Evolutionary conservation across 352 stramenopile genomes (phyloP).

Genomic region (Peronospora destructor): DNA sequence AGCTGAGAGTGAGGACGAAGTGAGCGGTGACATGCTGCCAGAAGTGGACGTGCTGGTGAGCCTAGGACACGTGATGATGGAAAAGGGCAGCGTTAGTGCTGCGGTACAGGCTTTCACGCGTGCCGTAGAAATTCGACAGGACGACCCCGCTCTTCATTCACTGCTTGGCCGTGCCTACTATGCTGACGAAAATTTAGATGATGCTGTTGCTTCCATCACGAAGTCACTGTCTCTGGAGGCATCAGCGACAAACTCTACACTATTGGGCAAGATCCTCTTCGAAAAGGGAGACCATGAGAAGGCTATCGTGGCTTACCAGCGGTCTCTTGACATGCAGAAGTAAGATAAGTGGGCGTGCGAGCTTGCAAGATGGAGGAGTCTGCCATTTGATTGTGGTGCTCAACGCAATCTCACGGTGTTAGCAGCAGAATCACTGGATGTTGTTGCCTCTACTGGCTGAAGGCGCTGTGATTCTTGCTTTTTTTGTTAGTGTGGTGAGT

Average conservation of each 20-base stretch:
- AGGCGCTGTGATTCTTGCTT: no score
- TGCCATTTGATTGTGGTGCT: no score
- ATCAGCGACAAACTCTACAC: constrained; percentile 75
- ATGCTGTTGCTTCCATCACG: constrained; percentile 55
- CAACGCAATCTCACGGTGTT: no score
- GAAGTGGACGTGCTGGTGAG: constrained; percentile 81
- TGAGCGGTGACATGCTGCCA: constrained; percentile 59
- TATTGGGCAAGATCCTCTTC: constrained; percentile 83
- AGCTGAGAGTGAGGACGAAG: constrained; percentile 46
- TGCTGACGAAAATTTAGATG: constrained; percentile 76
- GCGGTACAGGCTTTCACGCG: constrained; percentile 78
- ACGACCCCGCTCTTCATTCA: constrained; percentile 63
- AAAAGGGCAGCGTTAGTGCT: constrained; percentile 68
- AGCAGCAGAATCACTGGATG: no score
- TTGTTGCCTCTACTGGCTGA: no score
- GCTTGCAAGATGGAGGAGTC: constrained; percentile 1
- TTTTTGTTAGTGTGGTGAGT: no score
- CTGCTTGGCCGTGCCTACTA: constrained; percentile 80
- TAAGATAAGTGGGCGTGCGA: constrained; percentile 28
- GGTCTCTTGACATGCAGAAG: constrained; percentile 69
- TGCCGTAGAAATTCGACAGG: constrained; percentile 75
- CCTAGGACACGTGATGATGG: constrained; percentile 73
- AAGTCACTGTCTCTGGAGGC: constrained; percentile 65
- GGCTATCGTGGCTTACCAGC: constrained; percentile 80
- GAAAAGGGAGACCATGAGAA: constrained; percentile 85